Conservation (phyloP, 805 yeast genomes). For the Jamesozyma gamospora region DNA sequence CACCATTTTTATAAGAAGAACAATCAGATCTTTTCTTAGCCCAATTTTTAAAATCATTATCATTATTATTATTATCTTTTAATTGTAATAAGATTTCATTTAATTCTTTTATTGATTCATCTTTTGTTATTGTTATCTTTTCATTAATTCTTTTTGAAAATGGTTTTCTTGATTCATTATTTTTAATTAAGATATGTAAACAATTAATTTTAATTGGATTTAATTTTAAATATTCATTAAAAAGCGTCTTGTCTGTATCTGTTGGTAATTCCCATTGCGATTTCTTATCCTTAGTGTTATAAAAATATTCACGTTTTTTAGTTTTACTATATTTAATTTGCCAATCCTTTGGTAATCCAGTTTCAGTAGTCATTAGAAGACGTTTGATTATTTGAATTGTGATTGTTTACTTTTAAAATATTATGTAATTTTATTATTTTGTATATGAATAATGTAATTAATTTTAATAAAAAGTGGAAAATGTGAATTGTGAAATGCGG, state of each 20-base stretch:
- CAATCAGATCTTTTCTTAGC: conserved; percentile 86
- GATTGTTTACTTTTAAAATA: no score
- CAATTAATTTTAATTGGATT: conserved; percentile 66
- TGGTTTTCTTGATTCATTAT: conserved; percentile 76
- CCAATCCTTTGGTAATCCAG: conserved; percentile 88
- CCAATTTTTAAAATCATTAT: conserved; percentile 43
- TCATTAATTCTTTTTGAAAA: conserved; percentile 77
- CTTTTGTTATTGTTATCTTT: conserved; percentile 66
- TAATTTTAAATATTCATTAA: conserved; percentile 46
- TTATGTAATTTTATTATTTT: no score
- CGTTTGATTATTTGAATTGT: no score
- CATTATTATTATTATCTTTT: conserved; percentile 37
- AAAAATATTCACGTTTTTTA: conserved; percentile 76
- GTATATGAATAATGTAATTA: no score
- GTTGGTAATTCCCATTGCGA: conserved; percentile 89
- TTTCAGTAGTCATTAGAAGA: conserved; percentile 16
- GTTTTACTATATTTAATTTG: conserved; percentile 66
- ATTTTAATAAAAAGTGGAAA: no score
- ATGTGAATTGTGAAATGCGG: no score
- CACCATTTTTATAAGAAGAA: conserved; percentile 74
- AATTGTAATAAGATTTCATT: conserved; percentile 49
- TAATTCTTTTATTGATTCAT: conserved; percentile 66
- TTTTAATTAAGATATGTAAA: conserved; percentile 76
- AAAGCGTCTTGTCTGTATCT: conserved; percentile 57
- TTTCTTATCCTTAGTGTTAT: conserved; percentile 55